Evolutionary conservation across 495 filamentous ascomycete genomes (phyloP).

Genomic region (Lasiosphaeria hispida): DNA sequence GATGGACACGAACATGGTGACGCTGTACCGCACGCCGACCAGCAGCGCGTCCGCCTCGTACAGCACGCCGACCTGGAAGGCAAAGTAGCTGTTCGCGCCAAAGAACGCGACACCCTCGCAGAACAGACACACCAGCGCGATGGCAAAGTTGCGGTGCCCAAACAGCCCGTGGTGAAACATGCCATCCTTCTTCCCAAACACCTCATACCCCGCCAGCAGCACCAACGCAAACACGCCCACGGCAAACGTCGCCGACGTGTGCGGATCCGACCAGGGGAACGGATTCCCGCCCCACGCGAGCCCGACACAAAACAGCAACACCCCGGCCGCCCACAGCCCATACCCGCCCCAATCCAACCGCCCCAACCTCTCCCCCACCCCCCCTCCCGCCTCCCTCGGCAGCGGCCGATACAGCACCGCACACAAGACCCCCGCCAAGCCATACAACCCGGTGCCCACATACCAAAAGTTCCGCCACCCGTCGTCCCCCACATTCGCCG

Average conservation of each 20-base stretch:
- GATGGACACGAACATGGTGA: slow-evolving; percentile 27
- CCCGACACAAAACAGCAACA: slow-evolving; percentile 35
- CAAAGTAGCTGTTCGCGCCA: slow-evolving; percentile 37
- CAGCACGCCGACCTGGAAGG: slow-evolving; percentile 32
- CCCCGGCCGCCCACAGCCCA: slow-evolving; percentile 22
- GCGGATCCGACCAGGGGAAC: slow-evolving; percentile 31
- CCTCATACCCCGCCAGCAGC: slow-evolving; percentile 27
- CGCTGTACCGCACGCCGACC: slow-evolving; percentile 25
- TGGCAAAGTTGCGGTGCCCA: slow-evolving; percentile 32
- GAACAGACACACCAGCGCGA: slow-evolving; percentile 30
- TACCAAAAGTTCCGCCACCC: slow-evolving; percentile 36
- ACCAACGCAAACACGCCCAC: slow-evolving; percentile 23
- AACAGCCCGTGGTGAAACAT: slow-evolving; percentile 39
- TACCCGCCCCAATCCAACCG: slow-evolving; percentile 39
- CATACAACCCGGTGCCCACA: slow-evolving; percentile 25
- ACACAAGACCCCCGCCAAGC: slow-evolving; percentile 21
- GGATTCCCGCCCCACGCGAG: slow-evolving; percentile 36
- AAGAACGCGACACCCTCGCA: slow-evolving; percentile 38
- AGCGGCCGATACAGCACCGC: slow-evolving; percentile 26
- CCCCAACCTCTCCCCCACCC: slow-evolving; percentile 27
- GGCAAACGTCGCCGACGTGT: slow-evolving; percentile 31
- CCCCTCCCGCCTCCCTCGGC: slow-evolving; percentile 18
- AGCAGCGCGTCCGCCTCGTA: slow-evolving; percentile 29
- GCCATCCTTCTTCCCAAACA: slow-evolving; percentile 33
- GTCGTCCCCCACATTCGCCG: slow-evolving; percentile 21